Conservation (phyloP, 2,329 filamentous ascomycete species). For the Fusarium sororula region DNA sequence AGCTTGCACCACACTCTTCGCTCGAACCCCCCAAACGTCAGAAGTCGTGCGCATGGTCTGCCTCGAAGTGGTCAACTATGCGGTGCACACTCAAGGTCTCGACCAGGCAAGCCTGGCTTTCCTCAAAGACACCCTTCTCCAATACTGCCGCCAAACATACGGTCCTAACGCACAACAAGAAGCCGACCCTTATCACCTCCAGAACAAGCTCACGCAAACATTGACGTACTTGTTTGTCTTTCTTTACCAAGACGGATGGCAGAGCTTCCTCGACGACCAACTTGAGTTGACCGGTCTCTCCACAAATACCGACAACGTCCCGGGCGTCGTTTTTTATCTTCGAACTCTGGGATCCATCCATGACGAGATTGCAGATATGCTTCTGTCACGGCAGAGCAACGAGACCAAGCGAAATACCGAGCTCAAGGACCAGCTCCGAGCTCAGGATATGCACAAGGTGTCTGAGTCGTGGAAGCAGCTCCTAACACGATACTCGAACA, state of each 20-base stretch:
- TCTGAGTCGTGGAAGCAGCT: constrained; percentile 92
- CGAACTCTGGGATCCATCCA: constrained; percentile 90
- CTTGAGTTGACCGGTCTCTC: constrained; percentile 74
- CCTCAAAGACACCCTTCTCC: constrained; percentile 83
- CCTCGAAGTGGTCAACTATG: constrained; percentile 92
- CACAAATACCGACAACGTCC: constrained; percentile 73
- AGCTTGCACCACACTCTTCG: constrained; percentile 86
- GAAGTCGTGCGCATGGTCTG: constrained; percentile 90
- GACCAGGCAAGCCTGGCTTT: constrained; percentile 76
- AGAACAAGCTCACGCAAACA: constrained; percentile 97
- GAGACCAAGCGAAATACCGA: constrained; percentile 88
- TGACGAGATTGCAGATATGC: constrained; percentile 95
- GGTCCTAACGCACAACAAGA: constrained; percentile 64
- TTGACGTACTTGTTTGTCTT: constrained; percentile 92
- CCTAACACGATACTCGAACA: constrained; percentile 77
- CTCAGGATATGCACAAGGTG: constrained; percentile 88
- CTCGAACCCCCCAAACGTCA: constrained; percentile 75
- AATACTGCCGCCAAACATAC: constrained; percentile 83
- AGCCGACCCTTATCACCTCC: constrained; percentile 78
- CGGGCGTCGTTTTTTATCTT: constrained; percentile 86
- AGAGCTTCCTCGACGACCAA: constrained; percentile 91
- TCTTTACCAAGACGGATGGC: constrained; percentile 87
- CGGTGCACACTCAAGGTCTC: constrained; percentile 81
- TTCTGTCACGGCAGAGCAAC: constrained; percentile 78
- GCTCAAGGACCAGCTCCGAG: constrained; percentile 89